Base-by-base conservation (phyloP, 495 filamentous ascomycete genomes). In the Lentithecium fluviatile region DNA sequence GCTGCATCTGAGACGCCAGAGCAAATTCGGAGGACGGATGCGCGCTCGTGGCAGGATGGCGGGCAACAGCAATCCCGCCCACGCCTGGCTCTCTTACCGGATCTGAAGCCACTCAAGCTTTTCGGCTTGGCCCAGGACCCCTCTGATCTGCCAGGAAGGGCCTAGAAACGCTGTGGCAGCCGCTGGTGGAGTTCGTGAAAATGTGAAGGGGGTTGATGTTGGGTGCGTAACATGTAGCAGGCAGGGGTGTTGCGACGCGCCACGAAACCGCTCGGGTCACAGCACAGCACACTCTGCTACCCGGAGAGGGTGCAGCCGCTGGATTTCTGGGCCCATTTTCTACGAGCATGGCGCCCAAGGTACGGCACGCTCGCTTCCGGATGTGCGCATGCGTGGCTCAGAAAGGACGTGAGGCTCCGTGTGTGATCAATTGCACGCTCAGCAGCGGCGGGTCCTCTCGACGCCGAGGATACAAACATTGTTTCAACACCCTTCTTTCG, bases 1-100 rank as follows among this genome's bases (percentile, higher is more conserved):
- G 53, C 53, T 56, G n/a, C 52, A 65, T 62, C 66, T 69, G 66
- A 69, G 66, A 69, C 66, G 66, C 52, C 26, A 57, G 48, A 36
- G 29, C 62, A 69, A 62, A 65, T 69, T 65, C 58, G 46, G 62
- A 58, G 65, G 65, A 64, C 60, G 60, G 56, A 59, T 48, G 45
- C 48, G 45, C 55, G 56, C 54, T 55, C 56, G 60, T 38, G 36
- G 24, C 45, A 51, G 51, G 52, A 19, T 29, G 25, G 56, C 56
- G 60, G 56, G 56, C 46, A 23, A 47, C 56, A 64, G 52, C 24
- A 36, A 55, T 65, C 56, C 62, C 62, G 62, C 62, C 62, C 56
- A 56, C 62, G 55, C 56, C 56, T 60, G 48, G 55, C 55, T 56
- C 46, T 59, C 50, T 34, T 68, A 57, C 64, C 59, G 55, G 40